phyloP scores from a whole-genome alignment of 331 rosid species.

The Quercus tomentella region DNA sequence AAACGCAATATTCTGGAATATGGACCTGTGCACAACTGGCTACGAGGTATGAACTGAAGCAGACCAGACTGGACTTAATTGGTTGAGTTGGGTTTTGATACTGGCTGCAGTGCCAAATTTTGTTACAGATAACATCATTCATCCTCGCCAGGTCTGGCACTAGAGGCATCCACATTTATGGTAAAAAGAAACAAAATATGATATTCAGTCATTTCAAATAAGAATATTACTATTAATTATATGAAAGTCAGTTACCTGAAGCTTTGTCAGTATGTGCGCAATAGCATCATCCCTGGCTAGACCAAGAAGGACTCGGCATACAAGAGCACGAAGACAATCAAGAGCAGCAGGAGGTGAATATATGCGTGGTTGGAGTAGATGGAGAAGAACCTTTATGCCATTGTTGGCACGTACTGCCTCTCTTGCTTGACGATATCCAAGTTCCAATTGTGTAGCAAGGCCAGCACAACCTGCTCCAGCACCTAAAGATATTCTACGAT shows the following conservation, averaged over 20 bases:
- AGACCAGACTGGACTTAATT: background rate
- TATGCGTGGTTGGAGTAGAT: constrained; percentile 87
- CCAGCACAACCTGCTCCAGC: constrained; percentile 96
- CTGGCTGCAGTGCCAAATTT: background rate
- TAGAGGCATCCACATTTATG: background rate
- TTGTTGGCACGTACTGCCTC: constrained; percentile 87
- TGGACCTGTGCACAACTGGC: background rate
- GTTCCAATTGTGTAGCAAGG: constrained; percentile 87
- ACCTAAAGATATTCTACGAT: constrained; percentile 91
- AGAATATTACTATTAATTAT: background rate
- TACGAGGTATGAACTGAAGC: background rate
- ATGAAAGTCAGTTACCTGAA: constrained; percentile 61
- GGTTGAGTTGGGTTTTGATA: background rate
- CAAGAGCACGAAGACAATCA: constrained; percentile 95
- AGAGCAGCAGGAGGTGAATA: constrained; percentile 89
- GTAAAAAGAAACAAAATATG: background rate
- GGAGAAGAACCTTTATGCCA: constrained; percentile 93
- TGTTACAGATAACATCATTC: background rate
- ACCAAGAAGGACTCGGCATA: constrained; percentile 95
- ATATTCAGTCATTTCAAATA: background rate
- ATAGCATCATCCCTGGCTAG: constrained; percentile 93
- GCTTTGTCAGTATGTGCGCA: constrained; percentile 95
- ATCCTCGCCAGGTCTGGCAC: background rate
- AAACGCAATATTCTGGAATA: background rate
- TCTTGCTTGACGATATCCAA: constrained; percentile 91